These are phyloP conservation scores for Alternaria brassicicola DNA, from an alignment of 2,329 filamentous ascomycete species.

Conservation along the genomic window DNA sequence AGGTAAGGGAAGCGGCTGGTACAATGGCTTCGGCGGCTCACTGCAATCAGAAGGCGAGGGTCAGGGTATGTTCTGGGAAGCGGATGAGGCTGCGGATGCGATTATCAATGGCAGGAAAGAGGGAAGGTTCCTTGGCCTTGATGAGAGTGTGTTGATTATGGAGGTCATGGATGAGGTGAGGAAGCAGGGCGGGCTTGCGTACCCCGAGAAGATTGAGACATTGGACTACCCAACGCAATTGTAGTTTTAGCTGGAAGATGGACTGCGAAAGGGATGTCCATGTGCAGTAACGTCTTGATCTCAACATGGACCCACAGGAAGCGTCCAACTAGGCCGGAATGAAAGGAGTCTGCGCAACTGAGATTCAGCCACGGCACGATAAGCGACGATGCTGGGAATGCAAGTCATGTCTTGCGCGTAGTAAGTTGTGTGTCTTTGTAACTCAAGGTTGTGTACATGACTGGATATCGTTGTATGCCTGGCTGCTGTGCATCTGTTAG, in stretches of 20 bases:
- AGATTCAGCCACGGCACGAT: background rate
- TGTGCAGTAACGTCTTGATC: background rate
- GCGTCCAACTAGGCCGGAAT: background rate
- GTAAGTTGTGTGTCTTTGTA: too few species aligned
- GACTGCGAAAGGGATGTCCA: background rate
- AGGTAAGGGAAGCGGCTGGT: slow-evolving; percentile 55
- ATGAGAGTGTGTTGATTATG: slow-evolving; percentile 87
- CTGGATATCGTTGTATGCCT: too few species aligned
- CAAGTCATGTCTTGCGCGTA: too few species aligned
- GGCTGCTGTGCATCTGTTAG: background rate
- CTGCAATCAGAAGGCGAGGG: slow-evolving; percentile 63
- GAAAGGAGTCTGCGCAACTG: background rate
- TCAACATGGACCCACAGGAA: too few species aligned
- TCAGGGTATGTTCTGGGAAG: slow-evolving; percentile 89
- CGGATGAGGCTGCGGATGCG: slow-evolving; percentile 77
- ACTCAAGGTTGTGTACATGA: too few species aligned
- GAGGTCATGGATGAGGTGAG: slow-evolving; percentile 75
- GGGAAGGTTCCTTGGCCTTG: slow-evolving; percentile 66
- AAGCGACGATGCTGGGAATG: too few species aligned
- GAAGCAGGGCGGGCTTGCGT: slow-evolving; percentile 65
- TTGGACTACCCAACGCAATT: slow-evolving; percentile 41
- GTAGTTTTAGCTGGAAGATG: slow-evolving; percentile 11
- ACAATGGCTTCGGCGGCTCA: slow-evolving; percentile 54
- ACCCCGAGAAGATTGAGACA: slow-evolving; percentile 70
- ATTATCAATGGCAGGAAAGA: slow-evolving; percentile 78